Percentiles rank a stretch among this genome's conserved stretches.
Evolutionary conservation across 495 filamentous ascomycete species (phyloP).

Genomic region (Trichoderma asperelloides): DNA sequence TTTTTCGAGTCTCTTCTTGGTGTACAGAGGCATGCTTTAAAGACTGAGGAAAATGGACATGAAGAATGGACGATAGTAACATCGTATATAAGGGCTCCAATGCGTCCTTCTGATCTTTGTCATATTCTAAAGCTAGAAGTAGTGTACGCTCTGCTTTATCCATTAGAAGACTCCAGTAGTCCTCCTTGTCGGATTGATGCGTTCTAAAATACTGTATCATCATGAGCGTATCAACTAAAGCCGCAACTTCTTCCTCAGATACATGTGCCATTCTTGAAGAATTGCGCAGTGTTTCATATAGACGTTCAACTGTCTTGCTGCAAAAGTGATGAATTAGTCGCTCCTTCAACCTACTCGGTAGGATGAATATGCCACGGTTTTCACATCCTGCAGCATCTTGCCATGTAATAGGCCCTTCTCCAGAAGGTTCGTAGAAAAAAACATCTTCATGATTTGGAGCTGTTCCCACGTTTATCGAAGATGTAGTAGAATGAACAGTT

Average conservation of each 20-base stretch:
- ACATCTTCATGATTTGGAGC: neutral
- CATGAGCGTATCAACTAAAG: neutral
- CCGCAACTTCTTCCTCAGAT: neutral
- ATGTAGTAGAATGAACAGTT: too few species aligned
- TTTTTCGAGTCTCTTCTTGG: neutral
- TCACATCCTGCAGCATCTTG: neutral
- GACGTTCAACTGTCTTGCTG: neutral
- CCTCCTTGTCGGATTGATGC: neutral
- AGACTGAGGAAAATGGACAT: neutral
- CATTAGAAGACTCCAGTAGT: neutral
- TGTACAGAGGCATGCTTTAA: neutral
- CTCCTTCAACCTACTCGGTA: neutral
- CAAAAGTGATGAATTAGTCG: neutral
- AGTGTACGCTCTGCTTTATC: neutral
- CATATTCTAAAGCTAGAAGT: neutral
- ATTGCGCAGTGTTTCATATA: neutral
- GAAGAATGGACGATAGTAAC: neutral
- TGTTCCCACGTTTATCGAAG: neutral
- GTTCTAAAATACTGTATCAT: neutral
- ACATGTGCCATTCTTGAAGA: neutral
- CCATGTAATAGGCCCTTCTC: neutral
- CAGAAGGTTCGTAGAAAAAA: neutral
- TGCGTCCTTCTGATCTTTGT: neutral
- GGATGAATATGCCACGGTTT: neutral
- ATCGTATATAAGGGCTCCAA: neutral